These are phyloP conservation scores for Globisporangium nagaii DNA, from an alignment of 352 stramenopile species.

Conservation along the genomic window DNA sequence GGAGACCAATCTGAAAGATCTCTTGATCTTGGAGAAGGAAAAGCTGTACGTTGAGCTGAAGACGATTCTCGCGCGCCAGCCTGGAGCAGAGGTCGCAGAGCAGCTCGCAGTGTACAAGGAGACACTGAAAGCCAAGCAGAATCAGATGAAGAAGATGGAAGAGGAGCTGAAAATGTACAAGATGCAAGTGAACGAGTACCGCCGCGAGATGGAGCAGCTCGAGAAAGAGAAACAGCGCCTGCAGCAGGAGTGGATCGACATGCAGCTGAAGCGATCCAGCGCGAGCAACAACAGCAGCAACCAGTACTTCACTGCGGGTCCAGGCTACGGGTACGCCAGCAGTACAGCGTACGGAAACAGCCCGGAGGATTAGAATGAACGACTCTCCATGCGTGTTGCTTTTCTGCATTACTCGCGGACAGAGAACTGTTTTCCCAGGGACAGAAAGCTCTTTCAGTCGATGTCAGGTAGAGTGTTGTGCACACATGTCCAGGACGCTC, in stretches of 20 bases:
- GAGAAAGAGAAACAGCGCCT: constrained; percentile 56
- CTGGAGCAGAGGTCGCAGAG: constrained; percentile 82
- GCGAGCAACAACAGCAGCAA: neutral
- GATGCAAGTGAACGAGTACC: constrained; percentile 84
- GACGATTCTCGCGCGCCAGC: constrained; percentile 81
- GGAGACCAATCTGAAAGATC: constrained; percentile 56
- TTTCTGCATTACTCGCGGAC: neutral
- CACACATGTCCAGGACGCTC: too few species aligned
- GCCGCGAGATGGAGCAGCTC: constrained; percentile 51
- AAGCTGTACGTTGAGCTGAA: constrained; percentile 92
- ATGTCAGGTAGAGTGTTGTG: too few species aligned
- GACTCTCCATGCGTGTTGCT: neutral
- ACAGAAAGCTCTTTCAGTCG: too few species aligned
- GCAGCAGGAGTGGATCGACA: constrained; percentile 57
- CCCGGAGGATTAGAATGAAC: constrained; percentile 2
- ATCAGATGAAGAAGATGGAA: constrained; percentile 82
- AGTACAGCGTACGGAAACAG: constrained; percentile 1
- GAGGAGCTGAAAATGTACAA: constrained; percentile 92
- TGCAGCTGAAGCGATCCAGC: constrained; percentile 21
- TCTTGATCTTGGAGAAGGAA: constrained; percentile 84
- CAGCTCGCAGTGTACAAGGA: constrained; percentile 85
- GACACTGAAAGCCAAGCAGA: constrained; percentile 84
- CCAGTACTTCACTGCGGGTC: neutral
- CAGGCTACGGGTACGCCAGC: neutral
- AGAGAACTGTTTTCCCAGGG: too few species aligned